These are phyloP conservation scores for Lachancea quebecensis DNA, from an alignment of 805 yeast genomes.

Conservation along the genomic window DNA sequence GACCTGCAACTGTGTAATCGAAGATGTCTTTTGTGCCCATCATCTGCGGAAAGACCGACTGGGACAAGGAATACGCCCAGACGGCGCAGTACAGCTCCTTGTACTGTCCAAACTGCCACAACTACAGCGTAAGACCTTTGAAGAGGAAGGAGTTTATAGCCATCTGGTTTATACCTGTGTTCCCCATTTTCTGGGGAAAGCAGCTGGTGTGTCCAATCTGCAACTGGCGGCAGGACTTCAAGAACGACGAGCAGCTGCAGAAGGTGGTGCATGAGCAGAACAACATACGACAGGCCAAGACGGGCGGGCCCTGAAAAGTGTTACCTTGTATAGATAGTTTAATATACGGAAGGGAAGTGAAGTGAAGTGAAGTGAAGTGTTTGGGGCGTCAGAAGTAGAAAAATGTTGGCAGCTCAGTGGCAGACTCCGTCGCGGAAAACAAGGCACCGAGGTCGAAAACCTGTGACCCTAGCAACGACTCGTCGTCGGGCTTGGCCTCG, in stretches of 20 bases:
- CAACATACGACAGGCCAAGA: constrained; percentile 8
- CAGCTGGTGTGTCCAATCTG: constrained; percentile 47
- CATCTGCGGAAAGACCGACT: constrained; percentile 32
- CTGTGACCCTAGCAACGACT: too few relatives aligned
- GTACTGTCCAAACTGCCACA: constrained; percentile 55
- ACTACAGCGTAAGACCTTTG: constrained; percentile 45
- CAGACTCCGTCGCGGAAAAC: too few relatives aligned
- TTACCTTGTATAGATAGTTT: too few relatives aligned
- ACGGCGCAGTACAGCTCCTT: constrained; percentile 22
- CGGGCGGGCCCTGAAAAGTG: constrained; percentile 1
- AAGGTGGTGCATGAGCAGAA: constrained; percentile 21
- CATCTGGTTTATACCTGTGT: constrained; percentile 46
- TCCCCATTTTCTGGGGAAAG: constrained; percentile 48
- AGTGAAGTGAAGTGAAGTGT: too few relatives aligned
- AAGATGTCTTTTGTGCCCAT: constrained; percentile 26
- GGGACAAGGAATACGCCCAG: constrained; percentile 26
- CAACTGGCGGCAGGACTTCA: constrained; percentile 39
- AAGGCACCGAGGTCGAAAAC: too few relatives aligned
- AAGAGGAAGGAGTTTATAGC: constrained; percentile 48
- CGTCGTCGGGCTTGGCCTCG: too few relatives aligned
- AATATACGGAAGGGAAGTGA: too few relatives aligned
- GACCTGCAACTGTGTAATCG: too few relatives aligned
- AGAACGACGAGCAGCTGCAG: constrained; percentile 25
- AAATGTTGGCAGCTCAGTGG: too few relatives aligned
- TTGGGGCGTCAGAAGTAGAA: too few relatives aligned